Evolutionary conservation across 148 eudicot genomes (phyloP).

Genomic region (Vaccinium corymbosum): DNA sequence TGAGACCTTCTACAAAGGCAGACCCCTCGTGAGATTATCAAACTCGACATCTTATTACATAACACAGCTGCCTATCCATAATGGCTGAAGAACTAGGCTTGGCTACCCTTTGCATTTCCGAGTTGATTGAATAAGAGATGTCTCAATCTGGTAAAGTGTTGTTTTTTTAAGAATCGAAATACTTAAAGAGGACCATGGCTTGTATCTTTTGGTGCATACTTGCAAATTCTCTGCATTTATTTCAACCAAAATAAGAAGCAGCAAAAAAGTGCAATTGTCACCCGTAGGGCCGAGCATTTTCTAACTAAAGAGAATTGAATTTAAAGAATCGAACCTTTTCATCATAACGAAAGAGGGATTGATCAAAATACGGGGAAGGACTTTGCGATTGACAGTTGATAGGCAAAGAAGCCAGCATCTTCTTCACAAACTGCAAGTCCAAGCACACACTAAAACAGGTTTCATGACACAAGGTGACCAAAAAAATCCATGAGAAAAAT

Average conservation of each 20-base stretch:
- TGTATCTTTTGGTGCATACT: neutral
- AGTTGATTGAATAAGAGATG: neutral
- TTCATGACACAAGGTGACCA: neutral
- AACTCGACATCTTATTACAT: neutral
- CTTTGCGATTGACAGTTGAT: slow-evolving; percentile 86
- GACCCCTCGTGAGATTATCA: neutral
- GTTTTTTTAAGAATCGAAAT: too few relatives aligned
- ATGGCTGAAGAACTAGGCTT: neutral
- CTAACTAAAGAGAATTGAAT: neutral
- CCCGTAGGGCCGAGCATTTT: neutral
- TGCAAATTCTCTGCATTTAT: neutral
- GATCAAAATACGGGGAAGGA: slow-evolving; percentile 97
- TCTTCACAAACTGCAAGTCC: slow-evolving; percentile 89
- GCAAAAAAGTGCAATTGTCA: neutral
- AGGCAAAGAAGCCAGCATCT: slow-evolving; percentile 73
- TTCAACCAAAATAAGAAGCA: neutral
- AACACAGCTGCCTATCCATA: neutral
- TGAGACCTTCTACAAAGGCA: neutral
- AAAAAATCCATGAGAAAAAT: neutral
- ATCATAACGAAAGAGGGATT: slow-evolving; percentile 90
- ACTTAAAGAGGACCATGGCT: neutral
- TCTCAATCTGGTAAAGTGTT: neutral
- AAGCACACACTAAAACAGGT: slow-evolving; percentile 10
- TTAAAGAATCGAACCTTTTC: slow-evolving; percentile 65
- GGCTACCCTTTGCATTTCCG: neutral